A percentile compares a stretch with the other conserved stretches of the same genome.
phyloP scores from a whole-genome alignment of 2,329 filamentous ascomycete species.

The Fusarium haematococcum region DNA sequence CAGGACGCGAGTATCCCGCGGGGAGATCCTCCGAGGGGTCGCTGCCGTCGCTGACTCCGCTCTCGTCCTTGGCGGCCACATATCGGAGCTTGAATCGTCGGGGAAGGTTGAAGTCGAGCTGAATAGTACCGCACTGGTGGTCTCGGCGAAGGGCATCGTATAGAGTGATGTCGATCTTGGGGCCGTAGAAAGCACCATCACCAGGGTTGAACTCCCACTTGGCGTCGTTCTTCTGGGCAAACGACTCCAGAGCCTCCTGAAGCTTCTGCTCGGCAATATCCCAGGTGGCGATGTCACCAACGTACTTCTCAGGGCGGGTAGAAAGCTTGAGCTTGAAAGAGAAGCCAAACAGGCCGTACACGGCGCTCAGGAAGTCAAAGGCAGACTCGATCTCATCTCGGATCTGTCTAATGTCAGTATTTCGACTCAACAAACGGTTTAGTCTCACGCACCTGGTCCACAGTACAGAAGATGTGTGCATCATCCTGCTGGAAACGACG shows the following conservation, averaged over 20 bases:
- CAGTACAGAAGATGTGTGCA: constrained; percentile 89
- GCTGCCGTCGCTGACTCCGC: constrained; percentile 56
- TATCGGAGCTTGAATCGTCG: constrained; percentile 56
- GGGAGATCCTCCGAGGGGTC: constrained; percentile 62
- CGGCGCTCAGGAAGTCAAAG: constrained; percentile 86
- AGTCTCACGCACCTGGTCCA: constrained; percentile 49
- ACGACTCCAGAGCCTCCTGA: constrained; percentile 81
- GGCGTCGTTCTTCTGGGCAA: constrained; percentile 69
- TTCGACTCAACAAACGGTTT: neutral
- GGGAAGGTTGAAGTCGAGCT: constrained; percentile 88
- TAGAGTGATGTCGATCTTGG: constrained; percentile 98
- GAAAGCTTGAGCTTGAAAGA: constrained; percentile 95
- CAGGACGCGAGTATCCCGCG: constrained; percentile 80
- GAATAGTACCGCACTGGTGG: constrained; percentile 77
- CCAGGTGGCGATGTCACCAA: constrained; percentile 90
- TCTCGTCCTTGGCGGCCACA: constrained; percentile 64
- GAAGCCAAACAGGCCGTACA: constrained; percentile 72
- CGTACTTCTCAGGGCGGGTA: constrained; percentile 87
- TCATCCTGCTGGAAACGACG: constrained; percentile 97
- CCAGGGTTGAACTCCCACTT: constrained; percentile 93
- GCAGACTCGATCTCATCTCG: constrained; percentile 73
- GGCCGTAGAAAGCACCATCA: constrained; percentile 97
- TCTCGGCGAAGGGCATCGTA: constrained; percentile 85
- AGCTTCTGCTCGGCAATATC: constrained; percentile 87
- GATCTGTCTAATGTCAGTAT: constrained; percentile 46